Conservation (phyloP, 23 red algal species). For the Gracilariopsis chorda region DNA sequence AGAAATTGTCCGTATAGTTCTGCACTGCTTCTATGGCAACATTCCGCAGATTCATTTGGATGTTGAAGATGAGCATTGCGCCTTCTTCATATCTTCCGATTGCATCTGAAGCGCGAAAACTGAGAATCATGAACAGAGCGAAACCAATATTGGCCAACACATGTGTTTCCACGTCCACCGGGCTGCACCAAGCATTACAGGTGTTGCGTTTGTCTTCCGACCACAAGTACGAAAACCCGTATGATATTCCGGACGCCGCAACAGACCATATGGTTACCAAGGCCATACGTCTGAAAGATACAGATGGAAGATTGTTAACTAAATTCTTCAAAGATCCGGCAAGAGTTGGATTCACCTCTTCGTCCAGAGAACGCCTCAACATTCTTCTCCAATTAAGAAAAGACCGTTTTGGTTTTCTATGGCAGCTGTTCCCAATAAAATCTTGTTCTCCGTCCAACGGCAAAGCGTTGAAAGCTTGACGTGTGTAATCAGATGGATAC, state of each 20-base stretch:
- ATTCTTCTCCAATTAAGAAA: not conserved
- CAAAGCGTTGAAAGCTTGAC: constrained; percentile 5
- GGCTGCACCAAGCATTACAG: constrained; percentile 20
- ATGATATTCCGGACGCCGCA: not conserved
- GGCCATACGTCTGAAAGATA: not conserved
- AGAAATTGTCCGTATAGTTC: not conserved
- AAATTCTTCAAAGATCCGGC: constrained; percentile 1
- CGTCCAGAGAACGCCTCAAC: not conserved
- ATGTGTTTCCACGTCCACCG: not conserved
- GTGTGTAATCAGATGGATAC: not conserved
- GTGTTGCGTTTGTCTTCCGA: not conserved
- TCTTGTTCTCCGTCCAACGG: not conserved
- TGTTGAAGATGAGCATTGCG: constrained; percentile 1
- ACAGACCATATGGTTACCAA: not conserved
- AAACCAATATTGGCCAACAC: constrained; percentile 31
- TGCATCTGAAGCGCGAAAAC: constrained; percentile 28
- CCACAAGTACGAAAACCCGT: not conserved
- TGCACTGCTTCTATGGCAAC: constrained; percentile 12
- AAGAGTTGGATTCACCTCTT: not conserved
- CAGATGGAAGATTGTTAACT: not conserved
- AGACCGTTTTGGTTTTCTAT: not conserved
- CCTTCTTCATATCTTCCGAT: constrained; percentile 12
- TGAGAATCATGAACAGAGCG: constrained; percentile 18
- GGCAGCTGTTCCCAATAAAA: not conserved
- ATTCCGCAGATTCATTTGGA: not conserved